Percentiles rank a stretch among this genome's conserved stretches.
phyloP scores from a whole-genome alignment of 306 rosid genomes.

The Quercus cerris region DNA sequence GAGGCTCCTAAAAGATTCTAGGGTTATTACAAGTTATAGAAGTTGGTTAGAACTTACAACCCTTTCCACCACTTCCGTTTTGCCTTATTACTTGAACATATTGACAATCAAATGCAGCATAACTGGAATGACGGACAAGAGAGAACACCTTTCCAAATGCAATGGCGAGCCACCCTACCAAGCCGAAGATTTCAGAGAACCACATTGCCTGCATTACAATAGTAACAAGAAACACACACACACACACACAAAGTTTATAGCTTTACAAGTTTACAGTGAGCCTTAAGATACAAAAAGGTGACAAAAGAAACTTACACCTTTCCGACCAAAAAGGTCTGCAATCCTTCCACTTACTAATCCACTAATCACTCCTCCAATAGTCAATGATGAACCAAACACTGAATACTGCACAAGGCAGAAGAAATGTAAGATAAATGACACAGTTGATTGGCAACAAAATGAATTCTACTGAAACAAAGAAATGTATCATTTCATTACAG shows the following conservation, averaged over 20 bases:
- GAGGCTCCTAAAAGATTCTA: no score
- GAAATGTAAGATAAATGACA: background rate
- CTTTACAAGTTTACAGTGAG: background rate
- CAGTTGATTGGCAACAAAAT: background rate
- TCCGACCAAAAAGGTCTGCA: conserved; percentile 72
- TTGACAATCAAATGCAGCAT: no score
- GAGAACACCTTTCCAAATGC: conserved; percentile 50
- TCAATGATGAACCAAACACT: conserved; percentile 73
- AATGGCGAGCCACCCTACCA: conserved; percentile 68
- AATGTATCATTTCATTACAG: background rate
- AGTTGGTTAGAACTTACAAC: no score
- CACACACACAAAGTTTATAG: no score
- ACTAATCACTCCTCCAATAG: conserved; percentile 83
- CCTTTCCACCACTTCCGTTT: no score
- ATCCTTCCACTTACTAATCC: conserved; percentile 63
- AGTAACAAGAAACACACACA: conserved; percentile 4
- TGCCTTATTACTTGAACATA: no score
- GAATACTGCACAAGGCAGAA: conserved; percentile 50
- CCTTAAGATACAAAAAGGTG: background rate
- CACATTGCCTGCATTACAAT: conserved; percentile 70
- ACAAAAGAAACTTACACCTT: conserved; percentile 55
- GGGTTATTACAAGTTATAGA: no score
- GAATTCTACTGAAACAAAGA: background rate
- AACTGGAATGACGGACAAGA: background rate
- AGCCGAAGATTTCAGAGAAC: conserved; percentile 60